Evolutionary conservation across 495 filamentous ascomycete species (phyloP), one percentile per base, ranked within the genome.

Genomic region (Amorphotheca resinae): DNA sequence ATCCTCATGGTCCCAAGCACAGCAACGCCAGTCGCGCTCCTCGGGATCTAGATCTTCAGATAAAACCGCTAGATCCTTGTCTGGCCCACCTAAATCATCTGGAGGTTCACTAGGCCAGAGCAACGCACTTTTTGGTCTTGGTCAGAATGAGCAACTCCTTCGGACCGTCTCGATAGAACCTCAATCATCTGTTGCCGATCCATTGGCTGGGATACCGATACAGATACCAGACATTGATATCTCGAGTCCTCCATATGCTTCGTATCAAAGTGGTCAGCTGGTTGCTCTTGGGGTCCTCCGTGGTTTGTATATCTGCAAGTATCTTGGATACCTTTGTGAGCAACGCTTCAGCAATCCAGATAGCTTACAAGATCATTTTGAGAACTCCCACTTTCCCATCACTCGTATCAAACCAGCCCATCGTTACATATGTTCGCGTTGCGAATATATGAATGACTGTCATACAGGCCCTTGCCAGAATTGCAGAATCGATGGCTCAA

Each of bases 281-380:
- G 11, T 55, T 41, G 7, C 39, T 18, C 21, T 55, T n/a, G 52
- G 48, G 8, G 42, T 51, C 11, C 25, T 23, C 1, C 28, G 41
- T 2, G 14, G 16, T 3, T 41, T 22, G 16, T 52, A 32, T 33
- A 35, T 28, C 5, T 55, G 52, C 22, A 44, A 44, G 28, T 39
- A 51, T 39, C 22, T 45, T 20, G 34, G 33, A 22, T 22, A 43
- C 9, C 22, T 32, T 5, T 54, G 52, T 17, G n/a, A 38, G 15
- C 21, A 51, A 15, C 17, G 2, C 25, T 50, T 50, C 30, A 17
- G 39, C 4, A 33, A 34, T 9, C 11, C 23, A 3, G 49, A 52
- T 3, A 43, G 41, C 16, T 33, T 56, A 9, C 46, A 56, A 36
- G 14, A 17, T 3, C 53, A 56, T 48, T 56, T 56, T 22, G 49